Evolutionary conservation across 164 flowering plant species (phyloP).

Genomic region (Chloranthus sessilifolius): DNA sequence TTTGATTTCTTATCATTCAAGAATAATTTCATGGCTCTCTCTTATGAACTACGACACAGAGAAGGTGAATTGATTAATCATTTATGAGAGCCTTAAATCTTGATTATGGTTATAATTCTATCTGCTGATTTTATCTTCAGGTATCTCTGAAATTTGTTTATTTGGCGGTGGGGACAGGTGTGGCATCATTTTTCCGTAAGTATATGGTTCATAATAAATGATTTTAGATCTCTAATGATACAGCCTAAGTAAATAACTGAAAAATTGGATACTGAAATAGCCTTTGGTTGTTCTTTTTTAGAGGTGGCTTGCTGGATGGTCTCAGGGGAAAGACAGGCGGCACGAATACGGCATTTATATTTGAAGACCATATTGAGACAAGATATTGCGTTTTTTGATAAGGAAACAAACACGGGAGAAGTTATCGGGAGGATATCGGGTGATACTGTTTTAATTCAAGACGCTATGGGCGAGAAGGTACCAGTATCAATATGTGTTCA

Average conservation of each 20-base stretch:
- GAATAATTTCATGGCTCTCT: no score
- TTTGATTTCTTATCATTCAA: no score
- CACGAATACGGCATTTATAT: constrained; percentile 44
- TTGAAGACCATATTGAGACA: constrained; percentile 51
- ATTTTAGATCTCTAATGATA: no score
- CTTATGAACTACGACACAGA: no score
- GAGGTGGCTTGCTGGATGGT: constrained; percentile 64
- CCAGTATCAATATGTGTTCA: neutral
- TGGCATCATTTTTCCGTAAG: constrained; percentile 52
- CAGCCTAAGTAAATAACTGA: no score
- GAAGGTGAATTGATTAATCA: no score
- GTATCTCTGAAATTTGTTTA: constrained; percentile 40
- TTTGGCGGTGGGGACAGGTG: constrained; percentile 37
- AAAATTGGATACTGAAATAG: no score
- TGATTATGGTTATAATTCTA: no score
- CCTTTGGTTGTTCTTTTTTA: constrained; percentile 22
- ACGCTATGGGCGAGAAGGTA: constrained; percentile 73
- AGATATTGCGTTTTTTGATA: constrained; percentile 54
- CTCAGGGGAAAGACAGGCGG: constrained; percentile 62
- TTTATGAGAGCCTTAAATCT: no score
- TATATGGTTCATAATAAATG: no score
- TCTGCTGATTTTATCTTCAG: constrained; percentile 27
- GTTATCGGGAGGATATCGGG: constrained; percentile 55
- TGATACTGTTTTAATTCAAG: constrained; percentile 57
- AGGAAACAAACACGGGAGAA: constrained; percentile 50